These are phyloP conservation scores for Zymoseptoria crescenta DNA, from an alignment of 2,329 filamentous ascomycete species.

Conservation along the genomic window DNA sequence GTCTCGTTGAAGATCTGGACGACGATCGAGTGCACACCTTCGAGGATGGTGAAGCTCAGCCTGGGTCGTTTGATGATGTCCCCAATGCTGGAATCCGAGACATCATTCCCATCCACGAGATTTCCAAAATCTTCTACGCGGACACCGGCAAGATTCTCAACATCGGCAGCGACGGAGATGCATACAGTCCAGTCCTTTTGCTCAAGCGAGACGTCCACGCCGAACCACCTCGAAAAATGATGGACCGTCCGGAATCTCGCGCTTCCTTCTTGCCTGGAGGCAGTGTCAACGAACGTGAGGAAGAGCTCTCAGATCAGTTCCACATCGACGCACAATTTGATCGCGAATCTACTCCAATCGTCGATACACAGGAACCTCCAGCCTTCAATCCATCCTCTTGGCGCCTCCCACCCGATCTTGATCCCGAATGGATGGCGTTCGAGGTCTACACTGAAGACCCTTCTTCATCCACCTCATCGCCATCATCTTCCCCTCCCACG, in stretches of 20 bases:
- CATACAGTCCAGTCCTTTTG: conserved; percentile 65
- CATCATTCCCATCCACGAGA: conserved; percentile 60
- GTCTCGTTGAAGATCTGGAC: conserved; percentile 75
- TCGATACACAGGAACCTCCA: conserved; percentile 6
- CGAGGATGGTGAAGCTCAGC: conserved; percentile 51
- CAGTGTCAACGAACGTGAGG: conserved; percentile 16
- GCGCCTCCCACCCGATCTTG: conserved; percentile 47
- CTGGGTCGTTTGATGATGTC: conserved; percentile 54
- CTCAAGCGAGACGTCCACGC: conserved; percentile 64
- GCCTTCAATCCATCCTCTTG: background rate
- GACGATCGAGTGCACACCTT: conserved; percentile 61
- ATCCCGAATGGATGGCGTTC: conserved; percentile 85
- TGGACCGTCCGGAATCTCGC: conserved; percentile 31
- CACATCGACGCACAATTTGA: conserved; percentile 39
- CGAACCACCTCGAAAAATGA: conserved; percentile 52
- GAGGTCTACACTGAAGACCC: conserved; percentile 68
- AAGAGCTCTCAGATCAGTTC: conserved; percentile 34
- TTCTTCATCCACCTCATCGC: conserved; percentile 35
- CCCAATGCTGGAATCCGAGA: conserved; percentile 57
- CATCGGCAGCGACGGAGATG: conserved; percentile 61
- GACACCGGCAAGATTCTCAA: conserved; percentile 86
- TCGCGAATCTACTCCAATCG: conserved; percentile 32
- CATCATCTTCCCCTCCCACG: conserved; percentile 32
- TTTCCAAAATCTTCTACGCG: conserved; percentile 89
- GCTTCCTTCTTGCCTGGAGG: conserved; percentile 7